Evolutionary conservation across 768 basidiomycete species (phyloP), one percentile per base, ranked within the genome.

Genomic region (Hygrophorus russula): DNA sequence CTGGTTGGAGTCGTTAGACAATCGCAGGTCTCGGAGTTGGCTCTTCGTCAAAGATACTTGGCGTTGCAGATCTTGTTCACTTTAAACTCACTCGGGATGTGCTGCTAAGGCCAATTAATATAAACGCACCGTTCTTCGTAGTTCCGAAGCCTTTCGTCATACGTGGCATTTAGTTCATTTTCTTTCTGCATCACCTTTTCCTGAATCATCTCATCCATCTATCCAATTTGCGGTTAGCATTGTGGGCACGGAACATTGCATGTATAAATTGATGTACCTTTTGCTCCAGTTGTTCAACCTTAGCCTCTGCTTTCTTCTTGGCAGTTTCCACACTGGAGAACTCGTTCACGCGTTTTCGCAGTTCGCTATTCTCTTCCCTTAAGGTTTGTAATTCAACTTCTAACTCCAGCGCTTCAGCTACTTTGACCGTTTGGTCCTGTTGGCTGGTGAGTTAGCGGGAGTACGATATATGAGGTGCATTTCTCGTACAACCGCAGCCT

Each of bases 181-280:
- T 97, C 90, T 64, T 97, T 98, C 60, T 88, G 85, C 2, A 69
- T 66, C 28, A 98, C 84, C 55, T 82, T 83, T 51, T 97, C 94
- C 47, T 78, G 73, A 45, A 98, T 88, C 66, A 92, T 68, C 36
- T 83, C 82, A 17, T 97, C 93, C 96, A 98, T 98, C 91, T 94
- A 45, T 4, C 33, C 8, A 10, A 12, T 33, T 24, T 2, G 11
- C 2, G n/a, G 13, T 1, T 27, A 24, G 29, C n/a, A 29, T 39
- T 13, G 27, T 50, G 3, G 55, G 28, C 36, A 18, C 19, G 4
- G 28, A n/a, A 9, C 33, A 29, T 27, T 15, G 13, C 28, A n/a
- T 19, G 41, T n/a, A 4, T 12, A n/a, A 32, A 14, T 7, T 17
- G 15, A 49, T 70, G 11, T 51, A 82, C 91, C 77, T 83, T 91